phyloP scores from a whole-genome alignment of 352 stramenopile genomes.

The Pythium myriotylum region DNA sequence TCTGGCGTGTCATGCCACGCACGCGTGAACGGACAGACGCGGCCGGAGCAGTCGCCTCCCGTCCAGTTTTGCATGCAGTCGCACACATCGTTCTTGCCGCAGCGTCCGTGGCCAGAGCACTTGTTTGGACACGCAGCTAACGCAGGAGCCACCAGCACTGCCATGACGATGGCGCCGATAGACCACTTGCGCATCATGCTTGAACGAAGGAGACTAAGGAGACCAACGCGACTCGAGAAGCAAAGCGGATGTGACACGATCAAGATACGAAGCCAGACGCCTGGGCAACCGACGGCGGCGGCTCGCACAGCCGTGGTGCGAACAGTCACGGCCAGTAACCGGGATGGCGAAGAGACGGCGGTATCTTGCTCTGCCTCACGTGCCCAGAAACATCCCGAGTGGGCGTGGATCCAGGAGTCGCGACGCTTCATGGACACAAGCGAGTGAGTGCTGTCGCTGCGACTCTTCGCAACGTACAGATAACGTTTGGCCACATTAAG shows the following conservation, averaged over 20 bases:
- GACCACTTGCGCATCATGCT: constrained; percentile 40
- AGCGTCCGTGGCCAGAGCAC: constrained; percentile 88
- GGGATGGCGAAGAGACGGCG: constrained; percentile 14
- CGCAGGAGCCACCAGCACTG: constrained; percentile 26
- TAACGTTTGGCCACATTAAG: too few relatives aligned
- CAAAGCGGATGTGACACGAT: constrained; percentile 21
- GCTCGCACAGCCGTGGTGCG: neutral
- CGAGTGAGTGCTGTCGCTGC: neutral
- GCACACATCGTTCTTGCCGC: constrained; percentile 75
- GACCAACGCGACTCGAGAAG: neutral
- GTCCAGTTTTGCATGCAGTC: constrained; percentile 85
- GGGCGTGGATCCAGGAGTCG: neutral
- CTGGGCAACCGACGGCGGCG: neutral
- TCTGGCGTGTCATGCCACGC: constrained; percentile 54
- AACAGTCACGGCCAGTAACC: constrained; percentile 9
- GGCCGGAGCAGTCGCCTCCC: constrained; percentile 45
- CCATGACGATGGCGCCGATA: constrained; percentile 34
- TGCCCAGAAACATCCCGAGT: neutral
- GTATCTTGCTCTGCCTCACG: constrained; percentile 10
- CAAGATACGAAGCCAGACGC: neutral
- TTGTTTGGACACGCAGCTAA: constrained; percentile 70
- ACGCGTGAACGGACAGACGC: constrained; percentile 43
- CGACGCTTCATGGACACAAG: neutral
- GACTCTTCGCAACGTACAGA: neutral
- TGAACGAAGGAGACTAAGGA: neutral